Percentiles rank a stretch among this genome's conserved stretches.
Conservation (phyloP, 805 yeast species). For the Saturnispora kantuleensis region DNA sequence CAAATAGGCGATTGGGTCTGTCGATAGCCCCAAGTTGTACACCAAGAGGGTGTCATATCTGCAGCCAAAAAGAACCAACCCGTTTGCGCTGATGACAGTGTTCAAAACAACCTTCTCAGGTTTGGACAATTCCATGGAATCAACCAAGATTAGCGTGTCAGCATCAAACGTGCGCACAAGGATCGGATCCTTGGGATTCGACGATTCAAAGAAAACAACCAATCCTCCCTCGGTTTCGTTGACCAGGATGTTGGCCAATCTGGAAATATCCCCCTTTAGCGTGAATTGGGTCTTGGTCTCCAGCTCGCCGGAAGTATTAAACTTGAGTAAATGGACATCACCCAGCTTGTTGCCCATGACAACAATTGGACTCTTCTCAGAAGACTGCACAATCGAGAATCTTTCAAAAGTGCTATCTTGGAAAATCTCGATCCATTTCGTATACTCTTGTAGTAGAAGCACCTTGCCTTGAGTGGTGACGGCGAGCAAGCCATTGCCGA, state of each 20-base stretch:
- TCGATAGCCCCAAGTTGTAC: constrained; percentile 29
- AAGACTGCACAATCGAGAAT: constrained; percentile 23
- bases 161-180: constrained; percentile 30
- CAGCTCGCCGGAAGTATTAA: constrained; percentile 29
- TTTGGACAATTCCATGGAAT: constrained; percentile 12
- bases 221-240: constrained; percentile 20
- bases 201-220: constrained; percentile 49
- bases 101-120: constrained; percentile 45
- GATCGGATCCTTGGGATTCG: constrained; percentile 52
- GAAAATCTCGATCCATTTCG: constrained; percentile 23
- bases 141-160: constrained; percentile 20
- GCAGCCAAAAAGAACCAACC: constrained; percentile 54
- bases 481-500: constrained; percentile 36
- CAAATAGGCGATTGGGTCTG: constrained; percentile 25
- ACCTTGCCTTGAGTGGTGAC: constrained; percentile 55
- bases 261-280: constrained; percentile 25
- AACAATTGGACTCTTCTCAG: constrained; percentile 15
- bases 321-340: constrained; percentile 33
- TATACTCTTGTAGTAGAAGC: constrained; percentile 16
- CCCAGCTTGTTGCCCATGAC: constrained; percentile 30
- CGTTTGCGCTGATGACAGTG: constrained; percentile 35
- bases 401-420: constrained; percentile 20
- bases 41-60: constrained; percentile 58
- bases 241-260: constrained; percentile 42
- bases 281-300: constrained; percentile 17